Conservation (phyloP, 2,329 filamentous ascomycete species). For the Claviceps quebecensis region DNA sequence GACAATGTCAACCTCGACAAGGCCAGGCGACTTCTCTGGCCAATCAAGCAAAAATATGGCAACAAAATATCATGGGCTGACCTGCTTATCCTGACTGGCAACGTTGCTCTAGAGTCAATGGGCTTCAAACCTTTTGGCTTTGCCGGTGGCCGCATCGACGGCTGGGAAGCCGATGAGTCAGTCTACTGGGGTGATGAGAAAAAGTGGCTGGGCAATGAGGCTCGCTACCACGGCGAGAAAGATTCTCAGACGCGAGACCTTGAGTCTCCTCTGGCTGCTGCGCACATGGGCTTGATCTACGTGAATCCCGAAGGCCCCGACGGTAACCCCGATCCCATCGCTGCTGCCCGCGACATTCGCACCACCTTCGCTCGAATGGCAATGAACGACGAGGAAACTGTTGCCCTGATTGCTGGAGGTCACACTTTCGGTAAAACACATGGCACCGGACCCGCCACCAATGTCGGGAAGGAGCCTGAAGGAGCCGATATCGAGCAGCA, state of each 20-base stretch:
- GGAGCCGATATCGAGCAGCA: slow-evolving; percentile 49
- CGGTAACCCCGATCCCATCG: slow-evolving; percentile 53
- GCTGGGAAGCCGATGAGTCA: slow-evolving; percentile 62
- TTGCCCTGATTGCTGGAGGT: slow-evolving; percentile 64
- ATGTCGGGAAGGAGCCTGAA: slow-evolving; percentile 55
- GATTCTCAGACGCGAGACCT: slow-evolving; percentile 48
- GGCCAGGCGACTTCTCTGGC: slow-evolving; percentile 65
- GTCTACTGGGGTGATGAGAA: slow-evolving; percentile 66
- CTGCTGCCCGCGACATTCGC: slow-evolving; percentile 58
- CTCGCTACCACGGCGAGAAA: slow-evolving; percentile 44
- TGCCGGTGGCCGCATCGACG: slow-evolving; percentile 56
- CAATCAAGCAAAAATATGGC: slow-evolving; percentile 75
- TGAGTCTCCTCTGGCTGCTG: slow-evolving; percentile 52
- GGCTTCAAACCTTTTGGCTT: slow-evolving; percentile 63
- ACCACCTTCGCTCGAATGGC: slow-evolving; percentile 66
- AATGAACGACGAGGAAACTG: slow-evolving; percentile 73
- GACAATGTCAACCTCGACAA: slow-evolving; percentile 70
- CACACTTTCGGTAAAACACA: slow-evolving; percentile 74
- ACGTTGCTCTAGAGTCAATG: slow-evolving; percentile 66
- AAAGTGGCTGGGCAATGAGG: slow-evolving; percentile 62
- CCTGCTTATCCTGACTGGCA: slow-evolving; percentile 55
- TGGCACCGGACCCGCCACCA: slow-evolving; percentile 49
- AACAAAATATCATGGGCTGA: slow-evolving; percentile 74
- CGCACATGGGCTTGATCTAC: slow-evolving; percentile 64
- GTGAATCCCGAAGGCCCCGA: slow-evolving; percentile 71